These are phyloP conservation scores for Xylariales sp. DNA, from an alignment of 2,329 filamentous ascomycete species.

Conservation along the genomic window DNA sequence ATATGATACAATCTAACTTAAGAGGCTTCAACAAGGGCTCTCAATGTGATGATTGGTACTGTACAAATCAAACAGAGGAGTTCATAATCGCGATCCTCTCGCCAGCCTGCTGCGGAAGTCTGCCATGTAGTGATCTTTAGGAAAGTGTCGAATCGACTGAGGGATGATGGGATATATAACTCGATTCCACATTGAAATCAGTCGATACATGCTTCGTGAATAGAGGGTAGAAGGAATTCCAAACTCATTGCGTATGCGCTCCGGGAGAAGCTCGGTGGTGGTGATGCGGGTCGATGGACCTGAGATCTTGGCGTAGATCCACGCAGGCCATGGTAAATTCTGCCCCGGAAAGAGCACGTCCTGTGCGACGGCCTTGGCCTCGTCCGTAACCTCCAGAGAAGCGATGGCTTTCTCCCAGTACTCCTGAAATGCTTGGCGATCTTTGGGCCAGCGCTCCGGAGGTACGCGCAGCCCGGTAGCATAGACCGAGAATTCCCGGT, in stretches of 20 bases:
- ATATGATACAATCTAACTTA: no score
- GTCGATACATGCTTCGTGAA: conserved; percentile 2
- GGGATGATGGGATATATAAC: conserved; percentile 2
- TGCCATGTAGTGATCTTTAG: conserved; percentile 3
- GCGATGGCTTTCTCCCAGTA: conserved; percentile 3
- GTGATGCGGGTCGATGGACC: conserved; percentile 2
- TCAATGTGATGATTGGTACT: no score
- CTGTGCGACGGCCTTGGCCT: conserved; percentile 3
- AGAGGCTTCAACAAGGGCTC: no score
- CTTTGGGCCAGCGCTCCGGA: conserved; percentile 8
- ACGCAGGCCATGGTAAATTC: conserved; percentile 1
- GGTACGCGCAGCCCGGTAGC: conserved; percentile 12
- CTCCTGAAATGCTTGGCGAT: conserved; percentile 3
- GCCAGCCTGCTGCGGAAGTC: conserved; percentile 3
- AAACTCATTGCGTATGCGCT: conserved; percentile 6
- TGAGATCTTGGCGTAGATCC: conserved; percentile 4
- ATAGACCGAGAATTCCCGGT: conserved; percentile 11
- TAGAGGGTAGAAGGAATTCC: conserved; percentile 1
- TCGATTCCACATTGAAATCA: neutral
- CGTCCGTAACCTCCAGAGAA: conserved; percentile 4
- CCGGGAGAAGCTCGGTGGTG: conserved; percentile 5
- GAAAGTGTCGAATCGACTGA: neutral
- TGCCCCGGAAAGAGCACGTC: conserved; percentile 6
- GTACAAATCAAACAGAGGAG: no score
- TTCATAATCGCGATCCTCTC: conserved; percentile 2